Base-by-base conservation (phyloP, 2,329 filamentous ascomycete species). In the Cladobotryum mycophilum region DNA sequence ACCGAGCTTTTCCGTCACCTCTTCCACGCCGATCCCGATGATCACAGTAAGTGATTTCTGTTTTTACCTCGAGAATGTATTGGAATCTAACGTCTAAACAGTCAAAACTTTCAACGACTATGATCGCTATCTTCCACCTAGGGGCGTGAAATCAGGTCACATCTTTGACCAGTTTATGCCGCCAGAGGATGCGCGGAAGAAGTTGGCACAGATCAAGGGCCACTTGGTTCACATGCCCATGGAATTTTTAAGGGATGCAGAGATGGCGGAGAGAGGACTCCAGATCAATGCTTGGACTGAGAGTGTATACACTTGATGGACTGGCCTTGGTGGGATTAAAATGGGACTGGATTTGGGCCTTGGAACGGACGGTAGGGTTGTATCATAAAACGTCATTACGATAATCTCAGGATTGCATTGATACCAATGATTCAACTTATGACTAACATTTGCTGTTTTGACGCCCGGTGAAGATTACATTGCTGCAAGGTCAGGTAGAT, bases 221-320 rank as follows among this genome's bases (percentile, higher is more conserved):
- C 92, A 97, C 72, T 68, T 97, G 38, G 92, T 97, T 6, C 95
- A 89, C 88, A 92, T 96, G 84, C 90, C 90, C n/a, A 67, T 97
- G 61, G 81, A 90, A 42, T 97, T 96, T 65, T 69, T 97, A 63
- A 77, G 80, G 60, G 84, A 95, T 56, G 89, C 85, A 0, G 79
- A 88, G 60, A 95, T 97, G 90, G 91, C 91, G 0, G 91, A 96
- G 72, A 81, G 80, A 61, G 91, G 92, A 0, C 63, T 97, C 67
- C 85, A 90, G 69, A 82, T 97, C 38, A 97, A 97, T 66, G 71
- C 80, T 42, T 86, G 82, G 62, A 97, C 92, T 0, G 89, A 96
- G 75, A 89, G 88, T 78, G 81, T 95, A 54, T 93, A 89, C 65
- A 88, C 87, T 5, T 89, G 59, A 67, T 36, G 25, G 25, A 8